Conservation (phyloP, 352 stramenopile species). For the Globisporangium takayamanum region DNA sequence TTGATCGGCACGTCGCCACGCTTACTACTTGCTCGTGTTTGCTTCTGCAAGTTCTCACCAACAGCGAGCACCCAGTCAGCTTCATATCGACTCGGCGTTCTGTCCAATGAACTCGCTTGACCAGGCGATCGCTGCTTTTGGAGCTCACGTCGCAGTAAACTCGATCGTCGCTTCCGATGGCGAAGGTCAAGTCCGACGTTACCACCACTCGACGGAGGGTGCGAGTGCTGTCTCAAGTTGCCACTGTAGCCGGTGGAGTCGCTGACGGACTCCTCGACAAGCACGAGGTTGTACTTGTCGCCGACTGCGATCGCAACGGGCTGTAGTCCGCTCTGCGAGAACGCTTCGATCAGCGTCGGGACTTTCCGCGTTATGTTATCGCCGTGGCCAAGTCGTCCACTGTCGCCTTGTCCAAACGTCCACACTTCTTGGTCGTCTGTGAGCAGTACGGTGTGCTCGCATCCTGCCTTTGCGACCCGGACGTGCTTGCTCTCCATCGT, state of each 20-base stretch:
- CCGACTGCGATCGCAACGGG: conserved; percentile 75
- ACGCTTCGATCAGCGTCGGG: conserved; percentile 53
- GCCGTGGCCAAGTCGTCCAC: conserved; percentile 65
- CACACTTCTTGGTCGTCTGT: conserved; percentile 57
- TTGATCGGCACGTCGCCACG: neutral
- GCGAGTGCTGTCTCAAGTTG: neutral
- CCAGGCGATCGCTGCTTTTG: conserved; percentile 1
- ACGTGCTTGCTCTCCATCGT: conserved; percentile 42
- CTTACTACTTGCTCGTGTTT: neutral
- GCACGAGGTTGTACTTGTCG: conserved; percentile 83
- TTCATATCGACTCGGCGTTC: neutral
- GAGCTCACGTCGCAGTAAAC: conserved; percentile 1
- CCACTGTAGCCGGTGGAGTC: neutral
- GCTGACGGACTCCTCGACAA: conserved; percentile 42
- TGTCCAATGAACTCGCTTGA: neutral
- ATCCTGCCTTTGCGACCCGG: conserved; percentile 70
- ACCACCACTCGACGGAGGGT: neutral
- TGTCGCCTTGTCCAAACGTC: conserved; percentile 82
- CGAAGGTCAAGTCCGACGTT: neutral
- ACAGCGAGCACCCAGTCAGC: conserved; percentile 10
- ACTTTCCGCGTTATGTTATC: conserved; percentile 57
- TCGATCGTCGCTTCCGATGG: conserved; percentile 6
- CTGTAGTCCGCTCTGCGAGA: conserved; percentile 35
- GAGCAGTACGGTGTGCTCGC: conserved; percentile 67
- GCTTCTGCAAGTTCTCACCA: conserved; percentile 7